Base-by-base conservation (phyloP, 768 basidiomycete species). In the Naganishia onofrii region DNA sequence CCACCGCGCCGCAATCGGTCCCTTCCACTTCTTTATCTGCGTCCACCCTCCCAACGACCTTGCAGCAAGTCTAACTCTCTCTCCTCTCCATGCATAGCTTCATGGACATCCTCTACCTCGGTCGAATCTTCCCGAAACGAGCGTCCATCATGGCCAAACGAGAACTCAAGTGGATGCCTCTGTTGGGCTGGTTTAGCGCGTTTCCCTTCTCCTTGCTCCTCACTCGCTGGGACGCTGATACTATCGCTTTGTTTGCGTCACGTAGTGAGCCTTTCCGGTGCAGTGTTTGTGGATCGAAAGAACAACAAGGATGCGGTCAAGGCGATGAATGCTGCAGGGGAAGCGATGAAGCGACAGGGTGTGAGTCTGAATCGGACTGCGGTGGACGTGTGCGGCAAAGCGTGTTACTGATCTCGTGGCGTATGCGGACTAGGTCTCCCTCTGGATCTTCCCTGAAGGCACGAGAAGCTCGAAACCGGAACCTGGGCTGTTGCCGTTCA, bases 401-500 rank as follows among this genome's bases (percentile, higher is more conserved):
- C 15, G 28, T n/a, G 52, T 19, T 34, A n/a, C 53, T 42, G 36
- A 55, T 15, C 2, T 80, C 83, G 44, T 82, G 86, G 71, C 84
- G 7, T 51, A 7, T 13, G 31, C 34, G 55, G 6, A 3, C 1
- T 21, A 63, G 60, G 60, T 90, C 26, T 92, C 92, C 19, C 82
- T 98, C 56, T 95, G 92, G 90, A 88, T 99, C 81, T 98, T 92
- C 82, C 92, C 95, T 0, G 96, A 98, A 83, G 96, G 96, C 34
- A 99, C 96, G 13, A 87, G 96, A 31, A 88, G 91, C 53, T 86
- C 86, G 69, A 85, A 85, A 26, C 84, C 88, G 71, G 82, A 84
- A 36, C 85, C 89, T 9, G 85, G 86, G 36, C 82, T 99, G 78
- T 84, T 90, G 6, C 89, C 92, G 2, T 89, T 99, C 84, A 99